phyloP scores from a whole-genome alignment of 2,329 filamentous ascomycete species.

The Colletotrichum sp. region DNA sequence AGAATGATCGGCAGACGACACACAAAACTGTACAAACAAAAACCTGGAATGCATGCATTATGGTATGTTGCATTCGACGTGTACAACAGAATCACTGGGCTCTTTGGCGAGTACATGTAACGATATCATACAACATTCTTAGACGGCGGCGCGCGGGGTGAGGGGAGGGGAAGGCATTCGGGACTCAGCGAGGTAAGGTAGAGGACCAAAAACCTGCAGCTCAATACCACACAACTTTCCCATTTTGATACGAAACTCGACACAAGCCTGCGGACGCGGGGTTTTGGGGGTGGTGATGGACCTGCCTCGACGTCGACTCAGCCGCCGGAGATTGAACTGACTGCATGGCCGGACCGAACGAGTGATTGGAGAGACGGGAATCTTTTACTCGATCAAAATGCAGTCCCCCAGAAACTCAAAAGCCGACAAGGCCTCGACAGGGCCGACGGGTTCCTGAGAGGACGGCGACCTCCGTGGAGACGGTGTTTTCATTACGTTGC shows the following conservation, averaged over 20 bases:
- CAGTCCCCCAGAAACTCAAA: neutral
- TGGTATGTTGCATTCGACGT: constrained; percentile 15
- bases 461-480: constrained; percentile 12
- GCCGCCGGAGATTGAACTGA: neutral
- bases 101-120: constrained; percentile 20
- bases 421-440: neutral
- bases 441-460: neutral
- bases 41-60: constrained; percentile 15
- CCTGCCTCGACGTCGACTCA: neutral
- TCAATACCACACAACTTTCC: constrained; percentile 15
- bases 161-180: neutral
- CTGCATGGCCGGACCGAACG: neutral
- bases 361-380: neutral
- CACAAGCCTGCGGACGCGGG: neutral
- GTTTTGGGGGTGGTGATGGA: neutral
- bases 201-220: constrained; percentile 1
- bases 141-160: constrained; percentile 5
- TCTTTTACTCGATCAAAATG: constrained; percentile 8
- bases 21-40: constrained; percentile 6
- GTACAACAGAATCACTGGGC: constrained; percentile 18
- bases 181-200: neutral
- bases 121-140: constrained; percentile 20
- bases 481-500: constrained; percentile 10
- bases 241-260: neutral
- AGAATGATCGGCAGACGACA: neutral